Base-by-base conservation (phyloP, 768 basidiomycete genomes). In the Pleurotus tuber-regium region DNA sequence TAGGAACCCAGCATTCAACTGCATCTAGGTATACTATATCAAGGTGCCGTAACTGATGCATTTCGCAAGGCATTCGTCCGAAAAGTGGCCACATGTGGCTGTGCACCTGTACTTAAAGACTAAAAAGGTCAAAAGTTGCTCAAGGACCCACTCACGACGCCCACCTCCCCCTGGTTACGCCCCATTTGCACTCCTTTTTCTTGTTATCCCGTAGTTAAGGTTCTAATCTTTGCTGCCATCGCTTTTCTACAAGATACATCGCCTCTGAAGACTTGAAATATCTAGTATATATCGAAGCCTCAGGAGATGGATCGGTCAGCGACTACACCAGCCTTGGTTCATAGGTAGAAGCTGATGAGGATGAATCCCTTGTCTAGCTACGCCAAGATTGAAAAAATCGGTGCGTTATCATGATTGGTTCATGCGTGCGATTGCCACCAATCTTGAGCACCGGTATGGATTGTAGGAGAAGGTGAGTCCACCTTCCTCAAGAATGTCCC, bases 331-430 rank as follows among this genome's bases (percentile, higher is more conserved):
- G 51, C 54, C 42, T 49, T 48, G 51, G 33, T 56, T 30, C 41
- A 31, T 43, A 24, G 50, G 39, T 52, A 38, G 59, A 54, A 36
- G 52, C 54, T 58, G 55, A 56, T 47, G 53, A 53, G 50, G 49
- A 48, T 53, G 43, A 54, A 54, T 9, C 36, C 43, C 33, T 47
- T 58, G 39, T 57, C 66, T 54, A 96, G 96, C 63, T 98, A 98
- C 70, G 87, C 91, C 57, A 97, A 95, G 80, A 84, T 98, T 60
- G 95, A 98, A 76, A 98, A 98, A 86, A 83, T 98, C 62, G 95
- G 95, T 97, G 73, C 74, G 91, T 86, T 59, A 58, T 59, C 39
- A 50, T 50, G 43, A 53, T 53, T 48, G 23, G 18, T 35, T 35
- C 11, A 12, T 19, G 10, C 21, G 10, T 7, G 18, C 29, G 18